Base-by-base conservation (phyloP, 2,329 filamentous ascomycete species). In the Pestalotiopsis sp. region DNA sequence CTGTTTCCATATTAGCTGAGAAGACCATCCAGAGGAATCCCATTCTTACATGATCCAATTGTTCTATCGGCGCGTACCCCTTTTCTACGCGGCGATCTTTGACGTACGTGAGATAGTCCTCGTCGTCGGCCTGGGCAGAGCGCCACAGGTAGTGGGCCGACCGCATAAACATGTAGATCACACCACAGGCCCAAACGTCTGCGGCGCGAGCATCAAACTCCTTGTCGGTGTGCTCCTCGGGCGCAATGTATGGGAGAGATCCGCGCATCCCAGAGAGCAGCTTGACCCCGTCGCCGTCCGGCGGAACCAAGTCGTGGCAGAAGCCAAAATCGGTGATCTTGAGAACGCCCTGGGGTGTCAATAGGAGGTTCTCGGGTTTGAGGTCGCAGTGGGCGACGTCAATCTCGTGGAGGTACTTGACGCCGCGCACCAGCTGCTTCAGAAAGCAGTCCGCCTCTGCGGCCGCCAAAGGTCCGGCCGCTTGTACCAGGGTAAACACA, bases 281-380 rank as follows among this genome's bases (percentile, higher is more conserved):
- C 80, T 98, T 96, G 24, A 95, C 92, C 78, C 98, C 94, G 65
- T 94, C 95, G 80, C 98, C 96, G 95, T 96, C 98, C 1, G 96
- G 96, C 94, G 98, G 98, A 67, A 95, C 91, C 86, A 99, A 98
- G 80, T 96, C 98, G 80, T 99, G 96, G 75, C 96, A 95, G 75
- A 98, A 98, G 70, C 96, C 96, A 74, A 99, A 99, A 78, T 99
- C 96, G 40, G 96, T 98, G 72, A 98, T 98, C 77, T 99, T 99
- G 73, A 99, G 88, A 17, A 89, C 92, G 67, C 96, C 96, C 71
- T 94, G 93, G 0, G 93, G 96, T 4, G 96, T 98, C 66, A 99
- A 86, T 0, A 99, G 89, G 14, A 99, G 86, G 73, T 99, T 99
- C 79, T 99, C 96, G 0, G 96, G 96, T 80, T 99, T 99, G 58